These are phyloP conservation scores for Arbutus unedo DNA, from an alignment of 148 eudicot genomes.

Conservation along the genomic window DNA sequence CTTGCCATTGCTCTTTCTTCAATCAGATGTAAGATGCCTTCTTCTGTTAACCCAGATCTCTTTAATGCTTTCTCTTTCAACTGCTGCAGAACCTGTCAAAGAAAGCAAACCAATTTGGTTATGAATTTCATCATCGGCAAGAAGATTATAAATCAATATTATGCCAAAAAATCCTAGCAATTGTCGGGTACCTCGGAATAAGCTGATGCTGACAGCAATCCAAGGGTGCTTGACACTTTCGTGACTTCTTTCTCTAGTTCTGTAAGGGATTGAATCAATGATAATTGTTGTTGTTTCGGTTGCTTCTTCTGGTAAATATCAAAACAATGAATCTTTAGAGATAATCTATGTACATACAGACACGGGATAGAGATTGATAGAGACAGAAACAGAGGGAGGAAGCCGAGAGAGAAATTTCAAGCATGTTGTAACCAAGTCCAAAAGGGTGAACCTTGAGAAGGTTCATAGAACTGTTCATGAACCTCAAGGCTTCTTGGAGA, in stretches of 20 bases:
- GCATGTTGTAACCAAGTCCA: not conserved
- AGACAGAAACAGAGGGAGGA: not conserved
- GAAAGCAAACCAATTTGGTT: not conserved
- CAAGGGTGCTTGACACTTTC: constrained; percentile 60
- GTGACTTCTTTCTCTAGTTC: constrained; percentile 48
- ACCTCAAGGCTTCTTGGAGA: constrained; percentile 58
- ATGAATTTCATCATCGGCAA: not conserved
- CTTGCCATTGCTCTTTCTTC: constrained; percentile 65
- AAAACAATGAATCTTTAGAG: constrained; percentile 10
- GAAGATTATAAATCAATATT: not conserved
- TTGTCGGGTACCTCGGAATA: constrained; percentile 55
- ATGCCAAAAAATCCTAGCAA: not conserved
- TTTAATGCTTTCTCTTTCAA: constrained; percentile 73
- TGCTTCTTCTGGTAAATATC: constrained; percentile 58
- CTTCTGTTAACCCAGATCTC: constrained; percentile 69
- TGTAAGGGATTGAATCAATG: constrained; percentile 43
- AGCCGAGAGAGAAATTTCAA: not conserved
- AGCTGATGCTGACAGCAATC: constrained; percentile 53
- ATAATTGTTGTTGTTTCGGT: constrained; percentile 46
- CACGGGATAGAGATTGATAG: not conserved
- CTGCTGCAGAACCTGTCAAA: constrained; percentile 59
- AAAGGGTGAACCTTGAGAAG: constrained; percentile 53
- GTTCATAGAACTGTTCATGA: constrained; percentile 47
- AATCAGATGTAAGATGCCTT: constrained; percentile 40
- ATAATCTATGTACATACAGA: not conserved